These are phyloP conservation scores for Colletotrichum sublineola DNA, from an alignment of 2,329 filamentous ascomycete genomes.

Conservation along the genomic window DNA sequence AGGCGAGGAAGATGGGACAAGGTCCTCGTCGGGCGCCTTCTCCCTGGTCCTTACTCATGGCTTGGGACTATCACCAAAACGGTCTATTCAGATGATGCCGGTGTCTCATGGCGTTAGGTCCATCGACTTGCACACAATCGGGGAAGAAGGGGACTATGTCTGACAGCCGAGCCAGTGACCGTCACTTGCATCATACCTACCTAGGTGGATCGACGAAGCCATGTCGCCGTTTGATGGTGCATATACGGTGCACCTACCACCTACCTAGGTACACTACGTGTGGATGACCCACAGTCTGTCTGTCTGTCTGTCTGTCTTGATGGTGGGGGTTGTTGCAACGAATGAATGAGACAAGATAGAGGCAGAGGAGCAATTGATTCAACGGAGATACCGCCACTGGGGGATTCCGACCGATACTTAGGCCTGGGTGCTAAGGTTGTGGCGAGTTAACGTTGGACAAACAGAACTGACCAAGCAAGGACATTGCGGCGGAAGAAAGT, in stretches of 20 bases:
- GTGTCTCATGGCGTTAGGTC: slow-evolving; percentile 33
- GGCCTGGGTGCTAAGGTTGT: not conserved
- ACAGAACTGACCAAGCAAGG: slow-evolving; percentile 21
- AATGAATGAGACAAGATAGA: slow-evolving; percentile 1
- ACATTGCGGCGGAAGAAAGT: not conserved
- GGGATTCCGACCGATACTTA: not conserved
- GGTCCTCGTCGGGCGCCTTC: slow-evolving; percentile 20
- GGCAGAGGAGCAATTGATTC: not conserved
- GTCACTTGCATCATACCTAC: slow-evolving; percentile 34
- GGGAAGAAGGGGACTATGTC: slow-evolving; percentile 32
- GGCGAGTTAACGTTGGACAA: slow-evolving; percentile 19
- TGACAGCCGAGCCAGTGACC: slow-evolving; percentile 29
- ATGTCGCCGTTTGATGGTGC: slow-evolving; percentile 30
- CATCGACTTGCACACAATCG: slow-evolving; percentile 20
- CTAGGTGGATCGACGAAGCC: not conserved
- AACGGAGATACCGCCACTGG: not conserved
- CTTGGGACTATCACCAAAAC: slow-evolving; percentile 27
- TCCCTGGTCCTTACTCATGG: slow-evolving; percentile 40
- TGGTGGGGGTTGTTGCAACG: not conserved
- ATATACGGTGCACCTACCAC: too few species aligned
- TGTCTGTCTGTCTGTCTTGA: not conserved
- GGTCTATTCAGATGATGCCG: slow-evolving; percentile 10
- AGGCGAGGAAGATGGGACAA: slow-evolving; percentile 5
- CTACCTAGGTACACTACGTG: too few species aligned
- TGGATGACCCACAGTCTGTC: not conserved